phyloP scores from a whole-genome alignment of 176 grass and related monocot genomes.

The Avena insularis region DNA sequence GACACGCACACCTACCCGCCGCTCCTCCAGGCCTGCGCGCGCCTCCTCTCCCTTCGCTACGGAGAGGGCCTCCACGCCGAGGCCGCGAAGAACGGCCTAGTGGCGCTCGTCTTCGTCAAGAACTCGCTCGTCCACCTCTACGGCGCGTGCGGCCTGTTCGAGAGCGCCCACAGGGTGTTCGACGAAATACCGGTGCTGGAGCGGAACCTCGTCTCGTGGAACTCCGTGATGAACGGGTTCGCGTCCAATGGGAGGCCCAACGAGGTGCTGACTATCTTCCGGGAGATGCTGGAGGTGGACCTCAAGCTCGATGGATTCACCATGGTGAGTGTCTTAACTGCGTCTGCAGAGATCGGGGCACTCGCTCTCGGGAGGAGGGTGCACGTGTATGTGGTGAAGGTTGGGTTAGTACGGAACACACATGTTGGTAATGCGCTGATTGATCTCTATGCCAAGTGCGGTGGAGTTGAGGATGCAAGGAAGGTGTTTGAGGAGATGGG shows the following conservation, averaged over 20 bases:
- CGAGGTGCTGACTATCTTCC: constrained; percentile 72
- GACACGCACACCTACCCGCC: constrained; percentile 86
- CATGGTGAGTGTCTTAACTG: constrained; percentile 75
- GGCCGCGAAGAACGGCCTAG: constrained; percentile 63
- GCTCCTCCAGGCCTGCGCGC: constrained; percentile 81
- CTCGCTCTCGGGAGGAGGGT: constrained; percentile 69
- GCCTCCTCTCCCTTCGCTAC: constrained; percentile 64
- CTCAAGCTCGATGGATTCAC: constrained; percentile 66
- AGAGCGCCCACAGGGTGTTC: constrained; percentile 79
- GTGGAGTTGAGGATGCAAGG: constrained; percentile 50
- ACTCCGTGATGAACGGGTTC: constrained; percentile 77
- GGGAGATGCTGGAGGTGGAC: constrained; percentile 54
- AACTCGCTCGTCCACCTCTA: constrained; percentile 80
- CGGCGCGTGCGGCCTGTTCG: constrained; percentile 58
- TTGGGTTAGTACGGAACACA: constrained; percentile 56
- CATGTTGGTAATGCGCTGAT: constrained; percentile 78
- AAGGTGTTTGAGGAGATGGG: constrained; percentile 81
- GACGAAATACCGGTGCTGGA: constrained; percentile 56
- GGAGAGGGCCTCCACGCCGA: constrained; percentile 71
- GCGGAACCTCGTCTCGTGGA: constrained; percentile 82
- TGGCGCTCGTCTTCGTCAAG: constrained; percentile 66
- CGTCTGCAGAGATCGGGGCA: constrained; percentile 59
- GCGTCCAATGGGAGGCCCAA: constrained; percentile 73
- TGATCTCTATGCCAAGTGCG: constrained; percentile 80
- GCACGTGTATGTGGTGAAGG: constrained; percentile 60